These are phyloP conservation scores for Fusarium euwallaceae DNA, from an alignment of 2,329 filamentous ascomycete genomes.

Conservation along the genomic window DNA sequence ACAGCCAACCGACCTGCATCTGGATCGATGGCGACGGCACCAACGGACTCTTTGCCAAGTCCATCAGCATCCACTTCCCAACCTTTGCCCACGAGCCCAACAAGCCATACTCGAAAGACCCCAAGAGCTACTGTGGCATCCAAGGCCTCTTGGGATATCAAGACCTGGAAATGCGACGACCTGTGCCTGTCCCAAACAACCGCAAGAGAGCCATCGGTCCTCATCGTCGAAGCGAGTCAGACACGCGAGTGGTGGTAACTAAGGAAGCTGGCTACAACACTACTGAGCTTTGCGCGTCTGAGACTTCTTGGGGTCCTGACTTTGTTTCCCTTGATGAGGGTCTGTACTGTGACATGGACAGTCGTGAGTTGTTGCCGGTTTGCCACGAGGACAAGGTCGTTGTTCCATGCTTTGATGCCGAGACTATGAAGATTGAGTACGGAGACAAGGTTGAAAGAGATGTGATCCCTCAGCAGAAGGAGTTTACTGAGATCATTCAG, in stretches of 20 bases:
- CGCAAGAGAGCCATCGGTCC: background rate
- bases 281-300: background rate
- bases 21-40: background rate
- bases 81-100: background rate
- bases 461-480: background rate
- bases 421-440: background rate
- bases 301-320: background rate
- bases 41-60: background rate
- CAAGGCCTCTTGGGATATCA: background rate
- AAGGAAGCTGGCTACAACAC: background rate
- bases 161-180: background rate
- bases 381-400: background rate
- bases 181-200: background rate
- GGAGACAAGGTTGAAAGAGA: background rate
- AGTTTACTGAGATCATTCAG: background rate
- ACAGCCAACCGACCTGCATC: background rate
- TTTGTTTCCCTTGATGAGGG: background rate
- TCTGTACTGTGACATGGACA: background rate
- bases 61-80: background rate
- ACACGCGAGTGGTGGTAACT: background rate
- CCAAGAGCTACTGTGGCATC: background rate
- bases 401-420: background rate
- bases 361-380: background rate
- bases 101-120: background rate
- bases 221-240: background rate